Evolutionary conservation across 257 asterid genomes (phyloP).

Genomic region (Marsdenia floribunda): DNA sequence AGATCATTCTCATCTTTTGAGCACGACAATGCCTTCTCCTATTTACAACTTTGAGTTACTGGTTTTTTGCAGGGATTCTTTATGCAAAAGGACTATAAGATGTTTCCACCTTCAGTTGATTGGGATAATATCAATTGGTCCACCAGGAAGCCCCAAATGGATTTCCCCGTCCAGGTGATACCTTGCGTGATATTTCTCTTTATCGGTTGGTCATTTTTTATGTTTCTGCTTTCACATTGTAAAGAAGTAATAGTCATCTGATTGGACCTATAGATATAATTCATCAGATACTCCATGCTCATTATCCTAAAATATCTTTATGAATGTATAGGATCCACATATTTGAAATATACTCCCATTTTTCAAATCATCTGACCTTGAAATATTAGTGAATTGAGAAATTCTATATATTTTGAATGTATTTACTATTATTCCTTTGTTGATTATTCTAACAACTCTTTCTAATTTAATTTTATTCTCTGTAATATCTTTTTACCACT

Average conservation of each 20-base stretch:
- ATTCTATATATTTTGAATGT: no score
- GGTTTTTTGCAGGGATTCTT: constrained; percentile 74
- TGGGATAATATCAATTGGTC: constrained; percentile 98
- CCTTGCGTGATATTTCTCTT: neutral
- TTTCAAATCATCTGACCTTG: no score
- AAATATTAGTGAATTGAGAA: no score
- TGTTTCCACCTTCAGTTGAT: constrained; percentile 95
- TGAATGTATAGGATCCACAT: neutral
- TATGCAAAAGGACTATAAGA: constrained; percentile 93
- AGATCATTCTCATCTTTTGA: constrained; percentile 3
- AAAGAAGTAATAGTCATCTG: neutral
- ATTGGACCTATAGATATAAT: neutral
- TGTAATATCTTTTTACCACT: no score
- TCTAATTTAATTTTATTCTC: no score
- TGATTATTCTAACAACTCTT: no score
- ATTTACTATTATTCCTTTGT: no score
- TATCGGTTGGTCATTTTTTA: neutral
- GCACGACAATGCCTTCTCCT: constrained; percentile 13
- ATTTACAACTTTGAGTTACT: constrained; percentile 16
- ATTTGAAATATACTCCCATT: neutral
- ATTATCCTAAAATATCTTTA: neutral
- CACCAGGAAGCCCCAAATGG: constrained; percentile 84
- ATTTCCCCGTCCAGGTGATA: constrained; percentile 90
- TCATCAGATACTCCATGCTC: neutral
- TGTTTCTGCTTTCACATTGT: neutral